phyloP scores from a whole-genome alignment of 805 yeast genomes.

The Barnettozyma californica region DNA sequence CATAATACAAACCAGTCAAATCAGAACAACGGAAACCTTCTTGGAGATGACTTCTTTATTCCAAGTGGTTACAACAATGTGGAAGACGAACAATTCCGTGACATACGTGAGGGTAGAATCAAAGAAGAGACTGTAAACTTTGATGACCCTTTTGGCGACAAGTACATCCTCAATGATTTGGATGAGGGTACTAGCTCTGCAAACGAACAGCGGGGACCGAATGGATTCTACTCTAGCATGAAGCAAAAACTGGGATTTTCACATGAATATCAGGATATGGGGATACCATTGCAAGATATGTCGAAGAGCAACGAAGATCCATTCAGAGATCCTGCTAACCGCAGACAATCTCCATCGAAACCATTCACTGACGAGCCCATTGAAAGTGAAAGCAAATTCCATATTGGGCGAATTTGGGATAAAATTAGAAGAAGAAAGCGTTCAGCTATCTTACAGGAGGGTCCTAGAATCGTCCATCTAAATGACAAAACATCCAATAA shows the following conservation, averaged over 20 bases:
- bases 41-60: slow-evolving; percentile 13
- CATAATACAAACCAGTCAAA: background rate
- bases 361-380: slow-evolving; percentile 21
- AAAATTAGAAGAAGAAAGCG: slow-evolving; percentile 28
- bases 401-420: slow-evolving; percentile 34
- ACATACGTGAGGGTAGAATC: slow-evolving; percentile 23
- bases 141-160: slow-evolving; percentile 28
- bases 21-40: slow-evolving; percentile 13
- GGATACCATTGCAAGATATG: slow-evolving; percentile 22
- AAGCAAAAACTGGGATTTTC: slow-evolving; percentile 20
- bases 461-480: slow-evolving; percentile 62
- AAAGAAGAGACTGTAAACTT: slow-evolving; percentile 32
- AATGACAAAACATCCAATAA: slow-evolving; percentile 57
- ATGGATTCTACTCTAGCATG: slow-evolving; percentile 19
- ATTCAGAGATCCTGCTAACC: slow-evolving; percentile 21
- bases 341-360: slow-evolving; percentile 2
- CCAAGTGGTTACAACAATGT: slow-evolving; percentile 15
- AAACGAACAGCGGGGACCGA: background rate
- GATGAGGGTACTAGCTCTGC: slow-evolving; percentile 22
- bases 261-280: slow-evolving; percentile 23
- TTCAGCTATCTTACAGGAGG: slow-evolving; percentile 20
- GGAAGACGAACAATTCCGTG: slow-evolving; percentile 14
- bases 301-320: slow-evolving; percentile 18
- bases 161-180: slow-evolving; percentile 33
- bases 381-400: slow-evolving; percentile 31